phyloP scores from a whole-genome alignment of 805 yeast genomes.

The Wickerhamiella sorbophila region DNA sequence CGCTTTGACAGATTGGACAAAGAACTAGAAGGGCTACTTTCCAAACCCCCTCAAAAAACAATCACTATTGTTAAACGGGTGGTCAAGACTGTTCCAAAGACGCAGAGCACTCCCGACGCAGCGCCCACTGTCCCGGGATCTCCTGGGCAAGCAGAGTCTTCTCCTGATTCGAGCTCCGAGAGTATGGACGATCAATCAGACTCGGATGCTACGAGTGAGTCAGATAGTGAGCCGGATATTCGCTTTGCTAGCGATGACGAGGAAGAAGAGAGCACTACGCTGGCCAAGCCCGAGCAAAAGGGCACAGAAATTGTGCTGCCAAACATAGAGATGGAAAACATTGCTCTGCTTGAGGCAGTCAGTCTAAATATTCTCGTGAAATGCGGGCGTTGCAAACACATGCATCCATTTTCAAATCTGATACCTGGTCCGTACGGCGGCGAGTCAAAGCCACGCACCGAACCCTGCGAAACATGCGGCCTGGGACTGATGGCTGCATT shows the following conservation, averaged over 20 bases:
- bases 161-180: too few relatives aligned
- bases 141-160: too few relatives aligned
- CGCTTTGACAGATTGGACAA: conserved; percentile 42
- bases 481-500: conserved; percentile 24
- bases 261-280: conserved; percentile 7
- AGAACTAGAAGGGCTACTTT: conserved; percentile 43
- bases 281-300: conserved; percentile 4
- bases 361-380: conserved; percentile 24
- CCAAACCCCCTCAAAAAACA: conserved; percentile 45
- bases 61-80: conserved; percentile 39
- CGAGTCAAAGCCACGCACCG: conserved; percentile 22
- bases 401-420: conserved; percentile 24
- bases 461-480: conserved; percentile 25
- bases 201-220: conserved; percentile 11
- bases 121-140: too few relatives aligned
- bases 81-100: neutral
- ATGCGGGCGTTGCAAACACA: conserved; percentile 27
- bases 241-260: conserved; percentile 23
- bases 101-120: neutral
- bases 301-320: conserved; percentile 27
- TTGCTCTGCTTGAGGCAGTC: conserved; percentile 25
- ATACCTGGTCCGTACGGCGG: conserved; percentile 25
- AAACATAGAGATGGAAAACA: conserved; percentile 21
- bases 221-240: conserved; percentile 11
- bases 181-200: too few relatives aligned